phyloP scores from a whole-genome alignment of 768 basidiomycete genomes.

The Boletus subcaerulescens region DNA sequence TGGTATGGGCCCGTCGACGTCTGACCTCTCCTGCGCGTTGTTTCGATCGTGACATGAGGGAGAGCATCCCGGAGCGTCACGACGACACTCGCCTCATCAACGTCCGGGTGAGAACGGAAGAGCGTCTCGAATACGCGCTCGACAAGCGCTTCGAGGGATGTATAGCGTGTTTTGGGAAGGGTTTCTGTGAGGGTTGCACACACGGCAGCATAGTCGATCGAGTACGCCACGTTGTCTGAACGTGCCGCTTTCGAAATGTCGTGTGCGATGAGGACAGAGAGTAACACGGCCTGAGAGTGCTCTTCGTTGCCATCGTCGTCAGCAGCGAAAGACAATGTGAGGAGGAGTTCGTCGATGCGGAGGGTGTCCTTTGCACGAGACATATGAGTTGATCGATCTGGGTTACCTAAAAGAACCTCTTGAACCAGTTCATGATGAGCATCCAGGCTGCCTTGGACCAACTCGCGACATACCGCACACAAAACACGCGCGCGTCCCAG shows the following conservation, averaged over 20 bases:
- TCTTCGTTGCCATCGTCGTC: slow-evolving; percentile 30
- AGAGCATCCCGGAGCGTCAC: slow-evolving; percentile 49
- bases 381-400: background rate
- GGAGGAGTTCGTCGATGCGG: slow-evolving; percentile 46
- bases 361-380: slow-evolving; percentile 30
- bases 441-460: slow-evolving; percentile 47
- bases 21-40: slow-evolving; percentile 27
- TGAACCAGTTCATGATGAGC: slow-evolving; percentile 35
- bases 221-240: slow-evolving; percentile 52
- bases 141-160: slow-evolving; percentile 46
- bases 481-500: slow-evolving; percentile 51
- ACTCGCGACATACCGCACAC: slow-evolving; percentile 52
- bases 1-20: slow-evolving; percentile 18
- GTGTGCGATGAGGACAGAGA: slow-evolving; percentile 50
- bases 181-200: slow-evolving; percentile 29
- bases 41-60: slow-evolving; percentile 42
- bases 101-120: slow-evolving; percentile 32
- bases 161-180: slow-evolving; percentile 30
- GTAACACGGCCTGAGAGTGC: slow-evolving; percentile 47
- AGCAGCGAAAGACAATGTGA: slow-evolving; percentile 39
- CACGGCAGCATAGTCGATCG: slow-evolving; percentile 60
- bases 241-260: slow-evolving; percentile 48
- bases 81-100: slow-evolving; percentile 40
- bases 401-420: background rate
- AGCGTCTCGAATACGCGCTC: slow-evolving; percentile 39